Evolutionary conservation across 495 filamentous ascomycete genomes (phyloP).

Genomic region (Evernia prunastri): DNA sequence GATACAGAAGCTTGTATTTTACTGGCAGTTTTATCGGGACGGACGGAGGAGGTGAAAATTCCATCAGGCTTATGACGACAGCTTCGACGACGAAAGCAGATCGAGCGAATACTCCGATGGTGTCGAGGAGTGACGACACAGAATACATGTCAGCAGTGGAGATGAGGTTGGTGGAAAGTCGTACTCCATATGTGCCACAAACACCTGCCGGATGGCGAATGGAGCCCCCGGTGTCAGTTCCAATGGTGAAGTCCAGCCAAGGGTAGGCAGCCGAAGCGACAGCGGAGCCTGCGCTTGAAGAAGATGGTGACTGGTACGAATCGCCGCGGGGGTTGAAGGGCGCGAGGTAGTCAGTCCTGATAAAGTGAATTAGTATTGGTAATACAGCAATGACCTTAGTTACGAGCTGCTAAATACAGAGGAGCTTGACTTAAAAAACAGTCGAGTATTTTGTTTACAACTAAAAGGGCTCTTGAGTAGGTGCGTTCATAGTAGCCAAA

Average conservation of each 20-base stretch:
- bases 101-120: slow-evolving; percentile 34
- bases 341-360: slow-evolving; percentile 38
- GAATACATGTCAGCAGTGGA: slow-evolving; percentile 37
- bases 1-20: slow-evolving; percentile 24
- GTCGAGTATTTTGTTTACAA: not conserved
- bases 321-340: slow-evolving; percentile 43
- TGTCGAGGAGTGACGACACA: slow-evolving; percentile 40
- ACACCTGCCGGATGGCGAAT: slow-evolving; percentile 35
- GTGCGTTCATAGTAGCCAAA: not conserved
- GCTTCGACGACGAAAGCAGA: slow-evolving; percentile 13
- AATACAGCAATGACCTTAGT: not conserved
- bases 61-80: slow-evolving; percentile 8
- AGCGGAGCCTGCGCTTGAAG: slow-evolving; percentile 37
- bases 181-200: slow-evolving; percentile 36
- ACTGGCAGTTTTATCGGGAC: not conserved
- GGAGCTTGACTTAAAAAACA: not conserved
- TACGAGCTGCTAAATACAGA: not conserved
- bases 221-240: slow-evolving; percentile 43
- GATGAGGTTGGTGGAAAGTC: slow-evolving; percentile 37
- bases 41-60: not conserved
- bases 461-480: not conserved
- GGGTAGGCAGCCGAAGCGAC: slow-evolving; percentile 36
- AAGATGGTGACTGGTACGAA: slow-evolving; percentile 38
- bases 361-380: slow-evolving; percentile 2
- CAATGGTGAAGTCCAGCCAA: slow-evolving; percentile 42